Evolutionary conservation across 495 filamentous ascomycete genomes (phyloP), one percentile per base, ranked within the genome.

Genomic region (Xylona heveae): DNA sequence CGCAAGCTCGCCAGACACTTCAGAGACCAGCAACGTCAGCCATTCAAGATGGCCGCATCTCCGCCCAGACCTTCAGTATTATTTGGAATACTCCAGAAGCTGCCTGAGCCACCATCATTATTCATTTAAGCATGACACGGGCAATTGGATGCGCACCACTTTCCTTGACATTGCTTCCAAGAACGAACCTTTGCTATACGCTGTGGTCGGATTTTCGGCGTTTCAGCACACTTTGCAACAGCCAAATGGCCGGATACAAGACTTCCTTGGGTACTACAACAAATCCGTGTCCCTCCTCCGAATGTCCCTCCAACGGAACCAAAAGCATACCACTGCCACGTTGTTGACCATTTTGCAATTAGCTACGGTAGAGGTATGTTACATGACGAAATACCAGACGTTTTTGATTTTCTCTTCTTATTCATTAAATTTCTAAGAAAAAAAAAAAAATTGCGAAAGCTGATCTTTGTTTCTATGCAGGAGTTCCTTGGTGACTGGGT

Each of bases 401-500:
- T n/a, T n/a, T n/a, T n/a, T n/a, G n/a, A n/a, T n/a, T 30, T 30
- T 20, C 14, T 16, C n/a, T 12, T 20, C 6, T 9, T 22, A 19
- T 6, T 13, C 2, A 10, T 16, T 16, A 27, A 28, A 28, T 30
- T 20, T n/a, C n/a, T n/a, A n/a, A n/a, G n/a, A n/a, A n/a, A n/a
- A n/a, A n/a, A n/a, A n/a, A n/a, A n/a, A n/a, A n/a, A n/a, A n/a
- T n/a, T n/a, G n/a, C n/a, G 28, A 2, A 24, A 20, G 24, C 32
- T 26, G 34, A 35, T 13, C 20, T 25, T 33, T 14, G 15, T 35
- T 19, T 26, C 30, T 5, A 28, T 41, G 16, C 44, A 95, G 85
- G 88, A 94, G 54, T 88, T 78, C 42, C 64, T 93, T 34, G 88
- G 88, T 6, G 88, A 97, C 45, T 94, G 79, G 79, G 66, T 81